Conservation (phyloP, 2,329 filamentous ascomycete species). For the Neopestalotiopsis sp. region DNA sequence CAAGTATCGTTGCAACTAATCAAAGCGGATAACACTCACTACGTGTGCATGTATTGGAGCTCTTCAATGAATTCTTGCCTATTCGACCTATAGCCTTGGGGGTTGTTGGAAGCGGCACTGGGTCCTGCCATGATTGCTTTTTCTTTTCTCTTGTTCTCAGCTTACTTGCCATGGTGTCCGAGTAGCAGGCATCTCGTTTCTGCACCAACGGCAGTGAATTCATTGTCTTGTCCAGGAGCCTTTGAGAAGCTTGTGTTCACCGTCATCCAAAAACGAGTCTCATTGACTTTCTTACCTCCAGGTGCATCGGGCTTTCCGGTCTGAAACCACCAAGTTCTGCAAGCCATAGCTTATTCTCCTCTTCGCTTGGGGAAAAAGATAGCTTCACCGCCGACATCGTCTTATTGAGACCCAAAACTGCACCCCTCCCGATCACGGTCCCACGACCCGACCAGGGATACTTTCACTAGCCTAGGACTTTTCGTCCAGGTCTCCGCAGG, state of each 20-base stretch:
- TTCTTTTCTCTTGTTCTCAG: not conserved
- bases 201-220: not conserved
- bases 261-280: not conserved
- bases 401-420: not conserved
- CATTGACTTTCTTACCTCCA: not conserved
- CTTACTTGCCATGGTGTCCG: not conserved
- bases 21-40: no score
- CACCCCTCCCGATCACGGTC: not conserved
- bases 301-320: not conserved
- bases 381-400: not conserved
- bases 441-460: not conserved
- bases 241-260: not conserved
- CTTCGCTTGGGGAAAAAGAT: not conserved
- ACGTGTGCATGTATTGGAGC: no score
- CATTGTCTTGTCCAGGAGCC: not conserved
- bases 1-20: no score
- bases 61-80: no score
- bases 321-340: not conserved
- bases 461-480: slow-evolving; percentile 12
- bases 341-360: not conserved
- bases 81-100: no score
- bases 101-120: no score
- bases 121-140: no score
- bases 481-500: slow-evolving; percentile 6
- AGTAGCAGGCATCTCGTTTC: not conserved